Evolutionary conservation across 345 rosid species (phyloP).

Genomic region (Pelargonium nanum): DNA sequence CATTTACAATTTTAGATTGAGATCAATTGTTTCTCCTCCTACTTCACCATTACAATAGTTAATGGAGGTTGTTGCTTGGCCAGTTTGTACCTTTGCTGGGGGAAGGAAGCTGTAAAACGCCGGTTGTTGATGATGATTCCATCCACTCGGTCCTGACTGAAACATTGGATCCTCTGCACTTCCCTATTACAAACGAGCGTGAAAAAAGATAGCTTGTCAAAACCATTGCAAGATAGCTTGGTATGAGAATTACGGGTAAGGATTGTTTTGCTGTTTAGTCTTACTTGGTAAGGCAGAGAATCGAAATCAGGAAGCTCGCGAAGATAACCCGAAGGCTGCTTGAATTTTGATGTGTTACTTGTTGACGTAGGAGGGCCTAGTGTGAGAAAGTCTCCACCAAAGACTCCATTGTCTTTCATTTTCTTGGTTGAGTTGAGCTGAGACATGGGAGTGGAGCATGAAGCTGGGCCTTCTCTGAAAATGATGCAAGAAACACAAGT

Average conservation of each 20-base stretch:
- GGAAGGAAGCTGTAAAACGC: constrained; percentile 39
- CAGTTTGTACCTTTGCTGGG: constrained; percentile 15
- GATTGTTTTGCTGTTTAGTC: constrained; percentile 9
- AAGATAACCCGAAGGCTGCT: constrained; percentile 16
- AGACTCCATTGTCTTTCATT: constrained; percentile 13
- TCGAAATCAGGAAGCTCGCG: constrained; percentile 21
- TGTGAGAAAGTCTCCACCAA: constrained; percentile 34
- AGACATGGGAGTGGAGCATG: constrained; percentile 15
- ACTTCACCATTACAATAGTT: constrained; percentile 17
- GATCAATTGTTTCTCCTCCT: constrained; percentile 35
- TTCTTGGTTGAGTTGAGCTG: constrained; percentile 23
- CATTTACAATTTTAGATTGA: constrained; percentile 35
- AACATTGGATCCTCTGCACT: constrained; percentile 15
- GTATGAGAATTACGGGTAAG: too few species aligned
- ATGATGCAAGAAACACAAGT: neutral
- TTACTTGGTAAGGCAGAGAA: constrained; percentile 30
- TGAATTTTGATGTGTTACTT: constrained; percentile 14
- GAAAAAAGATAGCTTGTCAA: neutral
- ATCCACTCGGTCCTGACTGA: constrained; percentile 8
- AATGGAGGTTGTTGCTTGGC: constrained; percentile 12
- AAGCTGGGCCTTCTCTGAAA: constrained; percentile 29
- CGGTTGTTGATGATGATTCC: constrained; percentile 11
- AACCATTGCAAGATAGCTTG: neutral
- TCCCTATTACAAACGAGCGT: constrained; percentile 16
- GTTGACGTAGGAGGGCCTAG: constrained; percentile 31